Percentiles rank a stretch among this genome's conserved stretches.
phyloP scores from a whole-genome alignment of 2,329 filamentous ascomycete genomes.

The Arthrobotrys conoides region DNA sequence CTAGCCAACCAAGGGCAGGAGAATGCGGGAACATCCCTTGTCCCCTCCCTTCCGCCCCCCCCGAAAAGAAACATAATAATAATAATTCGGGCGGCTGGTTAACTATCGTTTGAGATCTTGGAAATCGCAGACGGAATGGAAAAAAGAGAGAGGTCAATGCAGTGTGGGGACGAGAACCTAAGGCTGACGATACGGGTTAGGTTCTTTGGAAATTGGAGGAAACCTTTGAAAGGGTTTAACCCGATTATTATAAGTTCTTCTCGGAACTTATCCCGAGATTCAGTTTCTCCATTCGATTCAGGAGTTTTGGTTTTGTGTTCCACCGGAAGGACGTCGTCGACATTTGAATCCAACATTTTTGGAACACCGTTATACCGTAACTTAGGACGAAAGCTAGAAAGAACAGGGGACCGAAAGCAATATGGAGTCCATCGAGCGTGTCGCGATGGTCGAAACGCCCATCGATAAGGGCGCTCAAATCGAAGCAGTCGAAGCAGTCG shows the following conservation, averaged over 20 bases:
- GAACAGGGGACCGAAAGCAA: slow-evolving; percentile 1
- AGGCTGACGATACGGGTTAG: slow-evolving; percentile 2
- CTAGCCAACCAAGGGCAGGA: slow-evolving; percentile 53
- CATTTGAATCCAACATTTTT: neutral
- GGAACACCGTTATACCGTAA: neutral
- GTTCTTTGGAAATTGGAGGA: neutral
- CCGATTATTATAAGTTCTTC: slow-evolving; percentile 26
- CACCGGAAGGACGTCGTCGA: neutral
- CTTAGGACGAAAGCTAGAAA: slow-evolving; percentile 9
- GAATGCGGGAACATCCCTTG: slow-evolving; percentile 31
- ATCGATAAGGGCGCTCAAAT: slow-evolving; percentile 21
- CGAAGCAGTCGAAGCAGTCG: neutral
- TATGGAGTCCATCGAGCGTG: slow-evolving; percentile 59
- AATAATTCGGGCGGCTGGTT: slow-evolving; percentile 55
- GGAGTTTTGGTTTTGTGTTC: slow-evolving; percentile 5
- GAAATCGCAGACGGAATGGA: slow-evolving; percentile 12
- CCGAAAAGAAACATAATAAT: slow-evolving; percentile 16
- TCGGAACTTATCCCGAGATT: slow-evolving; percentile 39
- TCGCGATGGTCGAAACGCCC: slow-evolving; percentile 59
- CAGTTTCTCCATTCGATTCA: slow-evolving; percentile 3
- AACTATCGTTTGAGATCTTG: slow-evolving; percentile 30
- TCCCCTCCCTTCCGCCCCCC: slow-evolving; percentile 29
- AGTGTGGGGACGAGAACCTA: slow-evolving; percentile 13
- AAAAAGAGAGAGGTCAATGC: slow-evolving; percentile 1
- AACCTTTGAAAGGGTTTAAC: neutral